phyloP scores from a whole-genome alignment of 371 early-diverging fungal species.

The Mortierella sp. region DNA sequence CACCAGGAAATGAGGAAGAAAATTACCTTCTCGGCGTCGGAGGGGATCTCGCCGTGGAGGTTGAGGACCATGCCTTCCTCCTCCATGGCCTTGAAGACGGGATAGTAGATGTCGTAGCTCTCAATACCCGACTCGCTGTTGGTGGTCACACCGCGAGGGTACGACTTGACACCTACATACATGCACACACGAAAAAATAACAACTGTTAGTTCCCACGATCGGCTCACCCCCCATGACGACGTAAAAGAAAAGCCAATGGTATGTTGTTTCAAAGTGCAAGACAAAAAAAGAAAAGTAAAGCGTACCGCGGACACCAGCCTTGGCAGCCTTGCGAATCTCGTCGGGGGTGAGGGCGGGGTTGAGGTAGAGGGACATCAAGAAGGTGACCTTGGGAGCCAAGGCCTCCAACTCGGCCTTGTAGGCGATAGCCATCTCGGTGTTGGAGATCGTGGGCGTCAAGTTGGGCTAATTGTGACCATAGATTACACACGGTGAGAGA shows the following conservation, averaged over 20 bases:
- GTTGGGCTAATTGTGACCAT: constrained; percentile 80
- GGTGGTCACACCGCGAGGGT: constrained; percentile 98
- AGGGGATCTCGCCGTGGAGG: constrained; percentile 96
- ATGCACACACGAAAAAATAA: background rate
- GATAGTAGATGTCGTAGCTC: constrained; percentile 90
- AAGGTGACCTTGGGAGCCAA: constrained; percentile 90
- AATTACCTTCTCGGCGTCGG: constrained; percentile 77
- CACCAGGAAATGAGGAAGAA: background rate
- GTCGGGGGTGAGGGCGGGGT: constrained; percentile 89
- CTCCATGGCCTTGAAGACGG: constrained; percentile 96
- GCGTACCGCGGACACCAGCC: constrained; percentile 86
- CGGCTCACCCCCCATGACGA: too few relatives aligned
- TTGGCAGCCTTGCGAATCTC: constrained; percentile 90
- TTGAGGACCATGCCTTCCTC: constrained; percentile 94
- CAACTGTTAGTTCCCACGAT: constrained; percentile 5
- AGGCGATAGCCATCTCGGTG: constrained; percentile 88
- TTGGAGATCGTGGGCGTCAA: constrained; percentile 91
- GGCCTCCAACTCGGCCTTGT: constrained; percentile 84
- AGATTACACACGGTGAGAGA: background rate
- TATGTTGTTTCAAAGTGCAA: too few relatives aligned
- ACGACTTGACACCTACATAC: constrained; percentile 90
- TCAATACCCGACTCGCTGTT: constrained; percentile 97
- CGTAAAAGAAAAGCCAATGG: too few relatives aligned
- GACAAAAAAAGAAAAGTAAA: background rate
- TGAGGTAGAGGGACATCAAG: constrained; percentile 94